Conservation (phyloP, 805 yeast genomes). For the Lipomyces oligophaga region DNA sequence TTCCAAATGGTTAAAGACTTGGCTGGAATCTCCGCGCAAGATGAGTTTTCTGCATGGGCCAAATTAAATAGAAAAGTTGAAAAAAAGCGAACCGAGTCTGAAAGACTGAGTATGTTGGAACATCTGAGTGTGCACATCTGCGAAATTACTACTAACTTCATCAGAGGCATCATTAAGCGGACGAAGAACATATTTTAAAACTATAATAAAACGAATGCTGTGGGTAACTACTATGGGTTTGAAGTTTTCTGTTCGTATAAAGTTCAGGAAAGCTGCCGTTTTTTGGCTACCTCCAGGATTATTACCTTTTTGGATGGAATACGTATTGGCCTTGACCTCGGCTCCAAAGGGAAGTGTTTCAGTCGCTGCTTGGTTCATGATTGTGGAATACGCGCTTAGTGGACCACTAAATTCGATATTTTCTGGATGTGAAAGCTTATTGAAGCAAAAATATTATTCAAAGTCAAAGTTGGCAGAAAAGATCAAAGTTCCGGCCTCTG, state of each 20-base stretch:
- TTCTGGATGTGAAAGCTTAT: not conserved
- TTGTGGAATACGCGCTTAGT: slow-evolving; percentile 29
- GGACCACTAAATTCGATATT: slow-evolving; percentile 12
- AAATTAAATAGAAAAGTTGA: slow-evolving; percentile 73
- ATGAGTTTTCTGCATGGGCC: slow-evolving; percentile 94
- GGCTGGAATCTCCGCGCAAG: slow-evolving; percentile 73
- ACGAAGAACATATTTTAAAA: slow-evolving; percentile 17
- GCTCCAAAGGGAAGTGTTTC: slow-evolving; percentile 41
- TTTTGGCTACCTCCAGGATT: slow-evolving; percentile 56
- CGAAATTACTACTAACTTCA: not conserved
- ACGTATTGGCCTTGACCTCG: slow-evolving; percentile 60
- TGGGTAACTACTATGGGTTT: slow-evolving; percentile 43
- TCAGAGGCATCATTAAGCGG: slow-evolving; percentile 8
- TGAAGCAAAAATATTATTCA: not conserved
- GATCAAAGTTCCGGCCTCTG: not conserved
- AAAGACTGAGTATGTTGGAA: slow-evolving; percentile 35
- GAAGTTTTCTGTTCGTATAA: slow-evolving; percentile 46
- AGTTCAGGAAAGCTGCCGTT: slow-evolving; percentile 52
- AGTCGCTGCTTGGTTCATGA: slow-evolving; percentile 31
- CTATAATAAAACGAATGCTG: slow-evolving; percentile 40
- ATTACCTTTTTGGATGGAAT: slow-evolving; percentile 54
- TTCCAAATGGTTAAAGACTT: slow-evolving; percentile 50
- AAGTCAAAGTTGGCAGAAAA: not conserved
- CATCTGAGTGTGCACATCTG: not conserved
- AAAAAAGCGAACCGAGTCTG: slow-evolving; percentile 52